A percentile compares a stretch with the other conserved stretches of the same genome.
Evolutionary conservation across 441 rosid species (phyloP).

Genomic region (Syzygium syzygioides): DNA sequence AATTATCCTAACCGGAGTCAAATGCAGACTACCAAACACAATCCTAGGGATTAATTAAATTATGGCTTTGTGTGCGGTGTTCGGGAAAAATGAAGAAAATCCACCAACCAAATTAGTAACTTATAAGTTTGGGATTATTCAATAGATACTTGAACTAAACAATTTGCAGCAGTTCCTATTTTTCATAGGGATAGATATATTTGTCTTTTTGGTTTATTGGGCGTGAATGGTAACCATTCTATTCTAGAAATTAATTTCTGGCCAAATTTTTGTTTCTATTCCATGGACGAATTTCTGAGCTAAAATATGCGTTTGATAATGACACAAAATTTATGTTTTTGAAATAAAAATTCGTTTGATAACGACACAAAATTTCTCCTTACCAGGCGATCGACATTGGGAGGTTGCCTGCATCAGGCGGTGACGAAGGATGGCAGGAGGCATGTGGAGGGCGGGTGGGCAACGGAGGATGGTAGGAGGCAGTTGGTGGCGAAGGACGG

Average conservation of each 20-base stretch:
- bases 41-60: not conserved
- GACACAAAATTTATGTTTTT: no score
- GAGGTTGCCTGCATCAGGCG: fast-evolving
- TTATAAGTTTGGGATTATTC: not conserved
- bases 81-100: not conserved
- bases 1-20: not conserved
- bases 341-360: no score
- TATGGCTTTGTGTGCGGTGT: not conserved
- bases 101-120: not conserved
- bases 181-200: not conserved
- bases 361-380: no score
- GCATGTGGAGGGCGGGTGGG: no score
- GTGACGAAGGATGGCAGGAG: no score
- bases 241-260: no score
- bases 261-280: no score
- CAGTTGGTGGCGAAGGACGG: fast-evolving
- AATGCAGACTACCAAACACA: not conserved
- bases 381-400: fast-evolving
- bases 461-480: no score
- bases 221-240: no score
- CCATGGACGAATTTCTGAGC: no score
- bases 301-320: no score
- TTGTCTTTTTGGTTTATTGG: not conserved
- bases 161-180: not conserved
- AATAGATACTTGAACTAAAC: not conserved